Conservation (phyloP, 164 flowering plant species). For the Piper longum region DNA sequence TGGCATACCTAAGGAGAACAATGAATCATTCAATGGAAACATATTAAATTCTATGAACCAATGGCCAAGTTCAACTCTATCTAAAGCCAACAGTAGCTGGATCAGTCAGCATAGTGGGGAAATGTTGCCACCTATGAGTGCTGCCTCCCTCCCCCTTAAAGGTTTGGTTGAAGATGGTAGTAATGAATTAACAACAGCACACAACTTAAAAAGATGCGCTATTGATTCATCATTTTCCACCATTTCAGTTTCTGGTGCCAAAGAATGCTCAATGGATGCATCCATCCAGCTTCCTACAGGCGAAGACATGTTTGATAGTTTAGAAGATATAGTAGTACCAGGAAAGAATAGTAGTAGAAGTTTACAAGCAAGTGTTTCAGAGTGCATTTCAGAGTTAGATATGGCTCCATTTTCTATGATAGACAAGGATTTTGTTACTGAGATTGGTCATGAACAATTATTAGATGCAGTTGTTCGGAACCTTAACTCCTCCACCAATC, state of each 20-base stretch:
- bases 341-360: conserved; percentile 11
- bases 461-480: conserved; percentile 21
- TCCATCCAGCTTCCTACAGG: conserved; percentile 11
- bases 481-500: conserved; percentile 15
- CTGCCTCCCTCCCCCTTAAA: conserved; percentile 12
- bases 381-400: conserved; percentile 27
- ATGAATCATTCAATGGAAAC: not conserved
- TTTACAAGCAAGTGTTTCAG: conserved; percentile 16
- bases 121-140: conserved; percentile 16
- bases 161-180: conserved; percentile 9
- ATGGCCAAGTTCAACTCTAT: conserved; percentile 23
- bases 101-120: conserved; percentile 8
- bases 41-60: conserved; percentile 20
- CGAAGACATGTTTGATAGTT: conserved; percentile 22
- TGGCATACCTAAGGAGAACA: conserved; percentile 10
- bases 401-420: conserved; percentile 14
- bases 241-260: too few relatives aligned
- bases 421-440: conserved; percentile 44
- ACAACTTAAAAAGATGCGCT: conserved; percentile 14
- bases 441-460: conserved; percentile 46
- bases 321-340: conserved; percentile 25
- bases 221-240: conserved; percentile 19
- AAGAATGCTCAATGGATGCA: too few relatives aligned
- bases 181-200: not conserved
- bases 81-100: conserved; percentile 11